Evolutionary conservation across 2,329 filamentous ascomycete genomes (phyloP), one percentile per base, ranked within the genome.

Genomic region (Fusarium aywerte): DNA sequence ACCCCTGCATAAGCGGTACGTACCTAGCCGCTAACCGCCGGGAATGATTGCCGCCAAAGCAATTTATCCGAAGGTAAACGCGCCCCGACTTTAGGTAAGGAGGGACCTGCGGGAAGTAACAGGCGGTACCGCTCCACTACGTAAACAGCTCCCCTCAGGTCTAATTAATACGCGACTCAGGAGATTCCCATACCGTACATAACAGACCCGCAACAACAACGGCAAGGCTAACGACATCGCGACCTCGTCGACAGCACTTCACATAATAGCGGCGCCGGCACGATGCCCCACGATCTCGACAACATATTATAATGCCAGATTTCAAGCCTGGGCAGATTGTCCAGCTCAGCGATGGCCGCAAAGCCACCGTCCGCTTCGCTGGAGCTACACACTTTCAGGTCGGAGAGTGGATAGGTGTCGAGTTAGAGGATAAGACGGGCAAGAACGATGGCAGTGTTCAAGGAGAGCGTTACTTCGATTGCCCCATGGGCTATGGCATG

Each of bases 371-470:
- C 68, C 92, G 92, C 73, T 99, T 92, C 79, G 83, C 92, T 62
- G 96, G 96, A 73, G 82, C 85, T 55, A 93, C 95, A 35, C 82
- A 87, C 72, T 97, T 98, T 79, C 89, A 93, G 58, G 82, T 85
- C 7, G 95, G 94, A 65, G 89, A 92, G 64, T 98, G 94, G 93
- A 84, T 97, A 60, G 95, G 95, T 67, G 87, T 98, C 61, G 94
- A 97, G 81, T 87, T 98, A 57, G 89, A 93, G 51, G 90, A 92
- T 44, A 83, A 89, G 52, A 87, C 86, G 20, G 95, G 96, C 31
- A 98, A 98, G 82, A 98, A 98, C 73, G 93, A 98, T 84, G 95
- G 95, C 68, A 90, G 91, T 55, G 92, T 98, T 44, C 88, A 95
- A 77, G 94, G 93, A 64, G 87, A 92, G 75, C 85, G 92, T 20